phyloP scores from a whole-genome alignment of 106 monocot species.

The Chionographis japonica region DNA sequence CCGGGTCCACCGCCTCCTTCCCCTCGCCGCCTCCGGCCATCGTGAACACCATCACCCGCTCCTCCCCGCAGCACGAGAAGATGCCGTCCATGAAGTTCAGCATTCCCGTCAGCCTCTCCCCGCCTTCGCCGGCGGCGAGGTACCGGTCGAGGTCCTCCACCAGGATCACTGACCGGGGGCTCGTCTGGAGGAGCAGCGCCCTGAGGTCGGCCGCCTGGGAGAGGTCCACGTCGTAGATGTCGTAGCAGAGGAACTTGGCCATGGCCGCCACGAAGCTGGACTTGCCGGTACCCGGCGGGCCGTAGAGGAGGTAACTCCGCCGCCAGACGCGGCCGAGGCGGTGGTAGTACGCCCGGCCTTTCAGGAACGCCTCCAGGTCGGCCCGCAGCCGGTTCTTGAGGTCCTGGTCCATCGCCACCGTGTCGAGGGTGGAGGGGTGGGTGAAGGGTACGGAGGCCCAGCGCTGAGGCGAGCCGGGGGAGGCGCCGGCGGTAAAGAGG shows the following conservation, averaged over 20 bases:
- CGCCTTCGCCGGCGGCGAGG: conserved; percentile 10
- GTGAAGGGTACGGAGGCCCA: conserved; percentile 47
- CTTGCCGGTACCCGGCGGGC: conserved; percentile 72
- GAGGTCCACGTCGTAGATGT: conserved; percentile 70
- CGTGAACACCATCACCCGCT: conserved; percentile 76
- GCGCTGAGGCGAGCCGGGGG: not conserved
- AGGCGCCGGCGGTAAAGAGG: conserved; percentile 27
- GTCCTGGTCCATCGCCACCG: conserved; percentile 54
- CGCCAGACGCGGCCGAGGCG: conserved; percentile 63
- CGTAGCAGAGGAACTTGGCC: conserved; percentile 57
- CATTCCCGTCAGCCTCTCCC: conserved; percentile 5
- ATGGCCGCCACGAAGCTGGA: conserved; percentile 69
- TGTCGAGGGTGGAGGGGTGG: conserved; percentile 62
- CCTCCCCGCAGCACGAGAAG: conserved; percentile 70
- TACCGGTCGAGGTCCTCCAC: conserved; percentile 64
- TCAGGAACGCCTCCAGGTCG: conserved; percentile 54
- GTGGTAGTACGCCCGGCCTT: conserved; percentile 51
- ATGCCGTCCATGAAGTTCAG: conserved; percentile 64
- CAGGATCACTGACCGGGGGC: conserved; percentile 54
- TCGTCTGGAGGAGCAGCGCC: conserved; percentile 42
- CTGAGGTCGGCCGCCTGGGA: conserved; percentile 32
- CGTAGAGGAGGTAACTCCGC: conserved; percentile 70
- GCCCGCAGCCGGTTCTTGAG: conserved; percentile 39
- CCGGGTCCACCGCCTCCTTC: conserved; percentile 20
- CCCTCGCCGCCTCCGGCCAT: conserved; percentile 20